A percentile compares a stretch with the other conserved stretches of the same genome.
phyloP scores from a whole-genome alignment of 768 basidiomycete genomes.

The Amanita polypyramis region DNA sequence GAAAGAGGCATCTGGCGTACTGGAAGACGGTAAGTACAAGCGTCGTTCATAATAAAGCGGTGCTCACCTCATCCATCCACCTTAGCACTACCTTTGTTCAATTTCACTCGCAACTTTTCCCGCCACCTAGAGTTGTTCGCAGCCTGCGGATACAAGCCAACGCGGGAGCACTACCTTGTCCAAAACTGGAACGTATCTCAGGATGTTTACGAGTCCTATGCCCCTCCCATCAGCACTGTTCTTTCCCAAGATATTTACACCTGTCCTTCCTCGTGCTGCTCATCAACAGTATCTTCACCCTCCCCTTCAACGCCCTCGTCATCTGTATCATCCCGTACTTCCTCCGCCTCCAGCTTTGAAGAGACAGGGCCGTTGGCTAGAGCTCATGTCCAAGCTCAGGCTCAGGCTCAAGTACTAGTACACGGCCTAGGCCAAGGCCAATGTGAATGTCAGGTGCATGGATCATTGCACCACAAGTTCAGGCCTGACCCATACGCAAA shows the following conservation, averaged over 20 bases:
- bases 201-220: slow-evolving; percentile 1
- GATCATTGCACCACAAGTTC: too few relatives aligned
- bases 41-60: neutral
- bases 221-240: neutral
- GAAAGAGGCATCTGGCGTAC: slow-evolving; percentile 26
- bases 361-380: neutral
- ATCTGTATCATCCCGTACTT: slow-evolving; percentile 5
- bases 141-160: slow-evolving; percentile 29
- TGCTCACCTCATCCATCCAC: neutral
- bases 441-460: too few relatives aligned
- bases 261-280: neutral
- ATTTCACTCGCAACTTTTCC: slow-evolving; percentile 34
- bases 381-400: neutral
- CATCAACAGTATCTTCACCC: slow-evolving; percentile 2
- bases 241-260: too few relatives aligned
- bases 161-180: slow-evolving; percentile 28
- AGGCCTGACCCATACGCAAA: neutral
- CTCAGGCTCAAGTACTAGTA: neutral
- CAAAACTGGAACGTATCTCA: slow-evolving; percentile 23
- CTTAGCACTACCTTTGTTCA: slow-evolving; percentile 44
- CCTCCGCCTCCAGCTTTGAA: neutral
- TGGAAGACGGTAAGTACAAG: slow-evolving; percentile 31
- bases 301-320: slow-evolving; percentile 3
- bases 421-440: neutral
- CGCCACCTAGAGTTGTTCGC: slow-evolving; percentile 37